Evolutionary conservation across 257 asterid genomes (phyloP), one percentile per base, ranked within the genome.

Genomic region (Cruciata laevipes): DNA sequence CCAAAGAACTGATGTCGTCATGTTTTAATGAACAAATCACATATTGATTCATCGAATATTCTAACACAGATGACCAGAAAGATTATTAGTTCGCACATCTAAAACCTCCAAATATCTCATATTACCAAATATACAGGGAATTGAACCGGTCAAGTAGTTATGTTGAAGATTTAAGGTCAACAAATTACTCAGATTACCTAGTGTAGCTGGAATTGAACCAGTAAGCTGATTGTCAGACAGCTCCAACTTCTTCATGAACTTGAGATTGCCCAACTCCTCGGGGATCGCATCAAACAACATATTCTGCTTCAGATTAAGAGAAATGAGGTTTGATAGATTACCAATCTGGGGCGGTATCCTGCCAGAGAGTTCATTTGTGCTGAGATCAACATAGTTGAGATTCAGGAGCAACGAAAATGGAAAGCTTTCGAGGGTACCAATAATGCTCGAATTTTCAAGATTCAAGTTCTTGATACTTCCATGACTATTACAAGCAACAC

Each of bases 81-180:
- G 38, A 35, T 4, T 4, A 7, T 35, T 35, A 7, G 6, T 7
- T 35, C 38, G 38, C 6, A 3, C 7, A 35, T 35, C 38, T 35
- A 35, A 35, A 5, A 35, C 8, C 8, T 7, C 8, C 38, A 35
- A 35, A 35, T 27, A 27, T 27, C 30, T 27, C 30, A 27, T 27
- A 9, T 68, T 76, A 2, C 76, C 80, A 7, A 76, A 24, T 32
- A 53, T 76, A 14, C 7, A 10, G 12, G 80, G 74, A 47, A 71
- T 66, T 3, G 71, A 58, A 44, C 53, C 53, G 8, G 18, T 44
- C 18, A 44, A 44, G 1, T 44, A 16, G 3, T 44, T 44, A 5
- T 44, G 18, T 10, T 35, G 38, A 44, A 44, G 53, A 44, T 3
- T 3, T 44, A 35, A 44, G 18, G 18, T 44, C 14, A 10, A 10